These are phyloP conservation scores for Desmodesmus armatus DNA, from an alignment of 139 green algal species.

Conservation along the genomic window DNA sequence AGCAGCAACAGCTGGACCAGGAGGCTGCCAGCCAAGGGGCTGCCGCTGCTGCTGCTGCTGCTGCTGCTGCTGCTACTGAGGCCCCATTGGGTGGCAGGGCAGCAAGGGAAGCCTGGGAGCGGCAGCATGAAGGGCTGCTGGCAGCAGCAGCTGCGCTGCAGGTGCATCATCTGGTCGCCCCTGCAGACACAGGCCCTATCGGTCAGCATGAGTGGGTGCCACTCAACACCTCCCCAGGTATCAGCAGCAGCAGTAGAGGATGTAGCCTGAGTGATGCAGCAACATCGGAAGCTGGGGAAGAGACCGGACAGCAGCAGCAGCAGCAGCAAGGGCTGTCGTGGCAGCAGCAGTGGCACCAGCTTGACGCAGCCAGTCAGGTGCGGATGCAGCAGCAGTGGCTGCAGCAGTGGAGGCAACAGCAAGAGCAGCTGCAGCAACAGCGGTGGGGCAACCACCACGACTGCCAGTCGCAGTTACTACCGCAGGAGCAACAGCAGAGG, in stretches of 20 bases:
- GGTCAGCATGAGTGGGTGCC: too few relatives aligned
- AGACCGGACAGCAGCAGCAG: background rate
- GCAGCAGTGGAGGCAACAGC: too few relatives aligned
- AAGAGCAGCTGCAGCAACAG: conserved; percentile 8
- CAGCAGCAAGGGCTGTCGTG: background rate
- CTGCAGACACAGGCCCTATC: too few relatives aligned
- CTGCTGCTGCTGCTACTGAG: too few relatives aligned
- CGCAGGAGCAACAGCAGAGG: too few relatives aligned
- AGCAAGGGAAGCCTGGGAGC: background rate
- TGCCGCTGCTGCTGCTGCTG: background rate
- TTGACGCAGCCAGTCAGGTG: too few relatives aligned
- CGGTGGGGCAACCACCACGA: too few relatives aligned
- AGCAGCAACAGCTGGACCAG: background rate
- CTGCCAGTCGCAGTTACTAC: too few relatives aligned
- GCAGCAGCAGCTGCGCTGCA: background rate
- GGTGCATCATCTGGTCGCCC: too few relatives aligned
- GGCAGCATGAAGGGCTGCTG: background rate
- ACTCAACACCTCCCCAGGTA: too few relatives aligned
- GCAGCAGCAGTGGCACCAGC: background rate
- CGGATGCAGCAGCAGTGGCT: too few relatives aligned
- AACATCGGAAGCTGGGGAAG: background rate
- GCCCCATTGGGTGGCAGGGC: background rate
- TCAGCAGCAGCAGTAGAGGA: too few relatives aligned
- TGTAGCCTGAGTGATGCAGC: background rate
- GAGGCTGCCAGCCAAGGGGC: background rate